phyloP scores from a whole-genome alignment of 305 asterid species.

The Solanum aculeatissimum region DNA sequence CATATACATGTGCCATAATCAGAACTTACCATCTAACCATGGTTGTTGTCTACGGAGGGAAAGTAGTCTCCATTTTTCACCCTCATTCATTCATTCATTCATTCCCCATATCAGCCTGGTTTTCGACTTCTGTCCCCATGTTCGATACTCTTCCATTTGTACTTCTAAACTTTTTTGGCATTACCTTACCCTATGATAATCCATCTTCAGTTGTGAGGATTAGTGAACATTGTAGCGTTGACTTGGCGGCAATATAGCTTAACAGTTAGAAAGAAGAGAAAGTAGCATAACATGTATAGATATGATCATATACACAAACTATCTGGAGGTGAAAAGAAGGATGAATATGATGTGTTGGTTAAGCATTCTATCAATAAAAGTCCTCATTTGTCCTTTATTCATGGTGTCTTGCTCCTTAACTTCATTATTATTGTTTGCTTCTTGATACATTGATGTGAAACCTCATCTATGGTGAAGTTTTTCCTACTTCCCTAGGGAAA shows the following conservation, averaged over 20 bases:
- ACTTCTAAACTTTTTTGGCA: not conserved
- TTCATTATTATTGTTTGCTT: not conserved
- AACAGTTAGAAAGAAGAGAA: not conserved
- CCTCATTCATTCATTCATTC: slow-evolving; percentile 1
- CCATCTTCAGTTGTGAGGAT: not conserved
- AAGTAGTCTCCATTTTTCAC: slow-evolving; percentile 12
- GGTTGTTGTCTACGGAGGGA: slow-evolving; percentile 22
- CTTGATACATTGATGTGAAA: not conserved
- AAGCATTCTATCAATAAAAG: slow-evolving; percentile 15
- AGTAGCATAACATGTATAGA: not conserved
- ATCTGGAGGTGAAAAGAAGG: not conserved
- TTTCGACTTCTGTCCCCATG: not conserved
- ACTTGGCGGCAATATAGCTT: not conserved
- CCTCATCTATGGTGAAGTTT: not conserved
- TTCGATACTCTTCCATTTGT: not conserved
- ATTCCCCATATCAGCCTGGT: not conserved
- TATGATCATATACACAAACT: not conserved
- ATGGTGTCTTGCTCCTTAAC: not conserved
- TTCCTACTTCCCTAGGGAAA: too few species aligned
- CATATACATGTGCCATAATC: slow-evolving; percentile 9
- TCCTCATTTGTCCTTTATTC: not conserved
- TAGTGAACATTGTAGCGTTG: not conserved
- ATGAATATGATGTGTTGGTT: not conserved
- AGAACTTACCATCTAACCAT: slow-evolving; percentile 12
- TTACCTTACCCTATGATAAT: not conserved